Conservation (phyloP, 225 moss, liverwort and hornwort genomes). For the Thuidium tamariscinum region DNA sequence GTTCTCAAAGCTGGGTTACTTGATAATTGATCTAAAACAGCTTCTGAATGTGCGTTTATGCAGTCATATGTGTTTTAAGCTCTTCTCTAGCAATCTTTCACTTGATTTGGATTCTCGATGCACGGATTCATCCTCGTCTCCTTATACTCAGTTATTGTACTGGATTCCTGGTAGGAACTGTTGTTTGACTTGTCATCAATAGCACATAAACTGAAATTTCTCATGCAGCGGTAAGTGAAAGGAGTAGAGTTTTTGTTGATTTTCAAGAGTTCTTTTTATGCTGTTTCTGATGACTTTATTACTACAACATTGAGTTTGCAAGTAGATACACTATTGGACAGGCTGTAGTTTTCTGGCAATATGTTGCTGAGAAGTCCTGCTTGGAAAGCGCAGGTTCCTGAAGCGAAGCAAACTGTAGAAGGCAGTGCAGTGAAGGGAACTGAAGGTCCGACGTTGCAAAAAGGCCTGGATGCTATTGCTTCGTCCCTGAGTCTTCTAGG, state of each 20-base stretch:
- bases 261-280: not conserved
- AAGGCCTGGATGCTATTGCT: slow-evolving; percentile 85
- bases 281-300: not conserved
- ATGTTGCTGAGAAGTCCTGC: not conserved
- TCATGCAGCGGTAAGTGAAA: not conserved
- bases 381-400: slow-evolving; percentile 18
- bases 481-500: slow-evolving; percentile 82
- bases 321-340: not conserved
- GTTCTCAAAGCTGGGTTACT: not conserved
- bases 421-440: slow-evolving; percentile 14
- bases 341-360: not conserved
- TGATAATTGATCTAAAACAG: not conserved
- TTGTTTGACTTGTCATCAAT: not conserved
- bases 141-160: not conserved
- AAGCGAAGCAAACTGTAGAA: slow-evolving; percentile 4
- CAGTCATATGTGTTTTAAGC: not conserved
- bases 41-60: not conserved
- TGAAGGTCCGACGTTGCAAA: slow-evolving; percentile 59
- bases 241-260: not conserved
- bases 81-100: not conserved
- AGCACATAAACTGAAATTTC: not conserved
- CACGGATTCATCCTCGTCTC: not conserved
- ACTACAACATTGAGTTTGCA: not conserved
- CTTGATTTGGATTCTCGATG: not conserved
- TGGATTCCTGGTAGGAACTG: not conserved